Evolutionary conservation across 805 yeast species (phyloP), one percentile per base, ranked within the genome.

Genomic region (Blastobotrys americana): DNA sequence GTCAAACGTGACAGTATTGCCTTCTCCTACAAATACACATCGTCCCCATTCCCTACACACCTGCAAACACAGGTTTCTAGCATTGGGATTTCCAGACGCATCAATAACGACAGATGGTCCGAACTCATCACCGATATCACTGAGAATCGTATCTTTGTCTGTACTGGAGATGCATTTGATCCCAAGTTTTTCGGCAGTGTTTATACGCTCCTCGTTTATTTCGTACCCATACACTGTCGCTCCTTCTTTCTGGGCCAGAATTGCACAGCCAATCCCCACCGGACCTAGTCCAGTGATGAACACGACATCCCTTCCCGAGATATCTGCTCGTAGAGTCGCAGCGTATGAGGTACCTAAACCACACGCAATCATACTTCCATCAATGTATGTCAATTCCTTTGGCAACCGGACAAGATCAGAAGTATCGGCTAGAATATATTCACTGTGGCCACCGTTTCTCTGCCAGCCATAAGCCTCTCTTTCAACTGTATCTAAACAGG

Each of bases 11-110:
- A 45, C 39, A 5, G 41, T 40, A 20, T 37, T 37, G n/a, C 49
- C 49, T 27, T 45, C 49, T n/a, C 49, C 49, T 10, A 46, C 50
- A 35, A 46, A 46, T 3, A 46, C 47, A 5, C 39, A 39, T 15
- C 50, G 43, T 9, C 47, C 50, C 50, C 50, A 46, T 38, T 46
- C 50, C 5, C 50, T 34, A 33, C 44, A 38, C 6, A 46, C 50
- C 31, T 46, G 39, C 17, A 46, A 39, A 27, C 50, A 34, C 17
- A 43, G 20, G 34, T 18, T 43, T 20, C 50, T 15, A 3, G 50
- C 50, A 9, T 19, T 18, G 3, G 46, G 34, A 21, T 43, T 46
- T 6, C 50, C 50, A 15, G 46, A 36, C 21, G 46, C 43, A 41
- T 46, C 50, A 27, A 46, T 42, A n/a, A 33, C 42, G 9, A 46